Conservation (phyloP, 192 early-diverging fungal genomes). For the Coemansia sp. region DNA sequence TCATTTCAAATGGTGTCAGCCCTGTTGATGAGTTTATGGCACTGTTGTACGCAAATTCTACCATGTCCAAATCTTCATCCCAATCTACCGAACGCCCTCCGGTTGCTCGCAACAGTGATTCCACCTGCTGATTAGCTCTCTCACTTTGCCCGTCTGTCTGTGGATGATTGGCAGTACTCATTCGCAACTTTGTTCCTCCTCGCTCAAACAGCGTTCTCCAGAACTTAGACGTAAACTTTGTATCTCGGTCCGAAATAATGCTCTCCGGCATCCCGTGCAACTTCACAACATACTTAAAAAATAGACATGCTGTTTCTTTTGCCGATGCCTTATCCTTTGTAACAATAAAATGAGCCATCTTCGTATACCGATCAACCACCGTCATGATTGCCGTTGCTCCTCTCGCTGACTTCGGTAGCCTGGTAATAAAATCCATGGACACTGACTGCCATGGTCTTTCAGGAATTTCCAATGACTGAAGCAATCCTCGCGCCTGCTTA, state of each 20-base stretch:
- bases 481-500: background rate
- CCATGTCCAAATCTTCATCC: background rate
- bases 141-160: slow-evolving; percentile 9
- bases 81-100: background rate
- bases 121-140: slow-evolving; percentile 9
- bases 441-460: slow-evolving; percentile 7
- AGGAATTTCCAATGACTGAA: slow-evolving; percentile 11
- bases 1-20: slow-evolving; percentile 4
- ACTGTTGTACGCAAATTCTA: slow-evolving; percentile 7
- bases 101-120: background rate
- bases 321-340: background rate
- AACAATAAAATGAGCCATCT: slow-evolving; percentile 10
- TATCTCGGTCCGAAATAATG: background rate
- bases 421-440: slow-evolving; percentile 6
- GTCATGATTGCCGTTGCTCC: slow-evolving; percentile 3
- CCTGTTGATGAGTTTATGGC: background rate
- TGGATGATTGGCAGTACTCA: slow-evolving; percentile 9
- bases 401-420: background rate
- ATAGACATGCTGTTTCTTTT: background rate
- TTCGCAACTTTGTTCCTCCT: background rate
- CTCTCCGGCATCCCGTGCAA: slow-evolving; percentile 3
- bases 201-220: slow-evolving; percentile 1
- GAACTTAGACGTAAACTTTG: slow-evolving; percentile 4
- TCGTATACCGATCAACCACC: slow-evolving; percentile 6
- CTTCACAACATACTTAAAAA: background rate